Evolutionary conservation across 352 stramenopile species (phyloP).

Genomic region (Globisporangium lucens): DNA sequence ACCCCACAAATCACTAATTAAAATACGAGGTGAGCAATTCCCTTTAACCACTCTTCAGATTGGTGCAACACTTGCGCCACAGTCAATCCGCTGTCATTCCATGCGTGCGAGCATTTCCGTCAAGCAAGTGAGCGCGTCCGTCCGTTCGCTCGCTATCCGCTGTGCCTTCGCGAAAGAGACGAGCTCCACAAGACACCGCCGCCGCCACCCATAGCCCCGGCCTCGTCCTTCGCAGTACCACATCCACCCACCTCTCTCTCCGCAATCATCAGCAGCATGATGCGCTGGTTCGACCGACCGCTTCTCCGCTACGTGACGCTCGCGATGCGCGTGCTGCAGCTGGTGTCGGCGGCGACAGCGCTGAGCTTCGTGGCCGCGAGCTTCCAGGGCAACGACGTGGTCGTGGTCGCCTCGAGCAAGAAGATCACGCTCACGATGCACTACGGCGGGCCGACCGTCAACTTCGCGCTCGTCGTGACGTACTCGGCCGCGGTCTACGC

Average conservation of each 20-base stretch:
- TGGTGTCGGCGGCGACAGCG: constrained; percentile 37
- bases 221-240: neutral
- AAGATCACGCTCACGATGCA: constrained; percentile 51
- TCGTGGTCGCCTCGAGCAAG: constrained; percentile 18
- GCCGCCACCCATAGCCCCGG: too few relatives aligned
- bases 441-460: constrained; percentile 53
- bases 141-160: neutral
- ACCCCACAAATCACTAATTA: neutral
- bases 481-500: constrained; percentile 57
- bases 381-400: constrained; percentile 38
- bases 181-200: neutral
- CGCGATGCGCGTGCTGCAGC: constrained; percentile 50
- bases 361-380: constrained; percentile 47
- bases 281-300: constrained; percentile 29
- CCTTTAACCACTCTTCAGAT: neutral
- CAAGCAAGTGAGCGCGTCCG: neutral
- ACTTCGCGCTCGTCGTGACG: constrained; percentile 60
- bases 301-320: constrained; percentile 43
- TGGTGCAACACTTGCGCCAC: neutral
- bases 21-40: neutral
- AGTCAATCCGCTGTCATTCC: neutral
- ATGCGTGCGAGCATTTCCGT: neutral
- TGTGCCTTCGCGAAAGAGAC: neutral
- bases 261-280: constrained; percentile 15
- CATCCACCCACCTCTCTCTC: neutral